Evolutionary conservation across 1,284 basidiomycete species (phyloP).

Genomic region (Heterobasidion parviporum): DNA sequence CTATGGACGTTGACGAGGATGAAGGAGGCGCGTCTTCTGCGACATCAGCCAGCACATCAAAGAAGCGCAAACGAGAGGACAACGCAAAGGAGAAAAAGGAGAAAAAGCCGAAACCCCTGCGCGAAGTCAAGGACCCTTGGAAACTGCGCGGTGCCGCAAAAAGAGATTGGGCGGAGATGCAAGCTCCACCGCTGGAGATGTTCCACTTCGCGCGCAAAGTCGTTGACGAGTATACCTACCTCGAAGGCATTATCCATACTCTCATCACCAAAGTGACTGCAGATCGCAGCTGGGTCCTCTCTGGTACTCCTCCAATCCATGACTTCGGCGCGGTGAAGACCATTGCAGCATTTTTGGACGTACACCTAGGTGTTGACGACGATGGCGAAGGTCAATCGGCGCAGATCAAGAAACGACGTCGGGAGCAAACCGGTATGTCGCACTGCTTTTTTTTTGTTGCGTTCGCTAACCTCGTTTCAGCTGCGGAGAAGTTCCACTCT

Average conservation of each 20-base stretch:
- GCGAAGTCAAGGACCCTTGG: constrained; percentile 76
- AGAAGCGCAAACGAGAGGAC: constrained; percentile 23
- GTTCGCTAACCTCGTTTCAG: constrained; percentile 27
- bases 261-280: constrained; percentile 75
- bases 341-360: constrained; percentile 78
- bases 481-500: constrained; percentile 90
- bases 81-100: constrained; percentile 6
- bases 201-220: constrained; percentile 87
- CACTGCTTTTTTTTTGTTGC: neutral
- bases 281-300: constrained; percentile 88
- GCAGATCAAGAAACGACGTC: constrained; percentile 70
- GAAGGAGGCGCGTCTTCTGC: constrained; percentile 16
- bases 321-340: constrained; percentile 89
- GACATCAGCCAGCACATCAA: constrained; percentile 24
- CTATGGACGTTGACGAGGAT: constrained; percentile 51
- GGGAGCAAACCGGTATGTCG: constrained; percentile 73
- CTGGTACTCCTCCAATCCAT: constrained; percentile 89
- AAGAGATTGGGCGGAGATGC: constrained; percentile 74
- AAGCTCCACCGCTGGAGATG: constrained; percentile 81
- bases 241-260: constrained; percentile 73
- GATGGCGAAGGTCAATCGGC: constrained; percentile 76
- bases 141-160: constrained; percentile 60
- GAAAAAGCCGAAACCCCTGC: constrained; percentile 28
- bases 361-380: constrained; percentile 87
- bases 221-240: constrained; percentile 93